Conservation (phyloP, 2,329 filamentous ascomycete genomes). For the Pseudogymnoascus sp. region DNA sequence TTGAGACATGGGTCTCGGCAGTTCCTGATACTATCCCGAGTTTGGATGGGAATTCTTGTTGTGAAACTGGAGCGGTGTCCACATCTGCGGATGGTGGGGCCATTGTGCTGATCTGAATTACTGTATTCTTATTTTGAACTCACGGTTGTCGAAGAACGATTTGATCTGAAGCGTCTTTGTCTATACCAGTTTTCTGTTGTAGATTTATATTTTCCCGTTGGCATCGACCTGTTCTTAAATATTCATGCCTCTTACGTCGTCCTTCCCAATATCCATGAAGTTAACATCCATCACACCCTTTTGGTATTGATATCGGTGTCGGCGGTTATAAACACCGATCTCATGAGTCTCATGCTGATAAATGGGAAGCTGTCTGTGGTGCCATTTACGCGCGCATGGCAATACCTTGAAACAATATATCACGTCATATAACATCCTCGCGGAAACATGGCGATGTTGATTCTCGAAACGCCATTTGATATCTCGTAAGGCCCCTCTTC, state of each 20-base stretch:
- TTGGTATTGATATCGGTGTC: background rate
- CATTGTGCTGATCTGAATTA: conserved; percentile 14
- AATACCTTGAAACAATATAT: background rate
- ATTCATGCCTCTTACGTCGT: background rate
- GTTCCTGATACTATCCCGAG: conserved; percentile 15
- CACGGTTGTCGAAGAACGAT: background rate
- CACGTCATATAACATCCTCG: background rate
- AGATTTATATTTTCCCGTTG: background rate
- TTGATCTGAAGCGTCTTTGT: background rate
- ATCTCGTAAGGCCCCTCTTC: background rate
- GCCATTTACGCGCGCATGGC: background rate
- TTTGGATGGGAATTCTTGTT: conserved; percentile 3
- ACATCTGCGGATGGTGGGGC: conserved; percentile 25
- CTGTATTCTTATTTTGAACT: background rate
- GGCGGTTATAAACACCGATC: background rate
- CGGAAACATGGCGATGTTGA: background rate
- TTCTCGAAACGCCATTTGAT: background rate
- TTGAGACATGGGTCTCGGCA: conserved; percentile 14
- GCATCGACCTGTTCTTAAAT: background rate
- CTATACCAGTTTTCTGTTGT: background rate
- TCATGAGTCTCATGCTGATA: background rate
- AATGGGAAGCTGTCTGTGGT: background rate
- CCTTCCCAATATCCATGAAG: background rate
- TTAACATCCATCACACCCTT: background rate
- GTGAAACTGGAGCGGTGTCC: conserved; percentile 15